Conservation (phyloP, 2,329 filamentous ascomycete genomes). For the Simplicillium aogashimaense region DNA sequence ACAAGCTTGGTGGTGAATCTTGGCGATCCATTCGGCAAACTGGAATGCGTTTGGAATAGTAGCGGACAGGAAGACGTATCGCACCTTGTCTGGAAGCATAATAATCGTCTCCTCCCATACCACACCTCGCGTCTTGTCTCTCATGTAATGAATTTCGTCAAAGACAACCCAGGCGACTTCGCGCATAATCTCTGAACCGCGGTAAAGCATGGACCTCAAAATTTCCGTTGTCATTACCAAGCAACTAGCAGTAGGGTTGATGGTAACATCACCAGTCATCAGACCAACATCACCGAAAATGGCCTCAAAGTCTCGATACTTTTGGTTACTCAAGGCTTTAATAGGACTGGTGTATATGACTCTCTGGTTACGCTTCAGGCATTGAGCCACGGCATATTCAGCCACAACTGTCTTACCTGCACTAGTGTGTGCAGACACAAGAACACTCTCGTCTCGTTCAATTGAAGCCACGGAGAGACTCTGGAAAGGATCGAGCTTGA, state of each 20-base stretch:
- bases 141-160: slow-evolving; percentile 97
- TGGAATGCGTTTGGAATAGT: slow-evolving; percentile 99
- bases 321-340: slow-evolving; percentile 97
- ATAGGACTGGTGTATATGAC: slow-evolving; percentile 99
- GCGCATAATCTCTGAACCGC: slow-evolving; percentile 98
- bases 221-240: slow-evolving; percentile 99
- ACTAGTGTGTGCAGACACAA: slow-evolving; percentile 95
- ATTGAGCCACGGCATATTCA: slow-evolving; percentile 96
- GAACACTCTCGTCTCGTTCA: slow-evolving; percentile 87
- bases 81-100: slow-evolving; percentile 92
- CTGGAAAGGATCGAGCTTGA: slow-evolving; percentile 95
- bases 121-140: slow-evolving; percentile 87
- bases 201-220: slow-evolving; percentile 95
- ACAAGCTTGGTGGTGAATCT: slow-evolving; percentile 94
- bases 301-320: slow-evolving; percentile 91
- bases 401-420: slow-evolving; percentile 97
- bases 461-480: slow-evolving; percentile 91
- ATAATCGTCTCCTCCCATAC: slow-evolving; percentile 99
- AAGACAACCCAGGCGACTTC: slow-evolving; percentile 98
- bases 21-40: slow-evolving; percentile 98
- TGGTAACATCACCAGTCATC: slow-evolving; percentile 98
- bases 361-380: slow-evolving; percentile 91
- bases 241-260: slow-evolving; percentile 96
- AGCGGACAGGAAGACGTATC: slow-evolving; percentile 95
- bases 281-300: slow-evolving; percentile 95